phyloP scores from a whole-genome alignment of 257 asterid species.

The Fraxinus cuspidata region DNA sequence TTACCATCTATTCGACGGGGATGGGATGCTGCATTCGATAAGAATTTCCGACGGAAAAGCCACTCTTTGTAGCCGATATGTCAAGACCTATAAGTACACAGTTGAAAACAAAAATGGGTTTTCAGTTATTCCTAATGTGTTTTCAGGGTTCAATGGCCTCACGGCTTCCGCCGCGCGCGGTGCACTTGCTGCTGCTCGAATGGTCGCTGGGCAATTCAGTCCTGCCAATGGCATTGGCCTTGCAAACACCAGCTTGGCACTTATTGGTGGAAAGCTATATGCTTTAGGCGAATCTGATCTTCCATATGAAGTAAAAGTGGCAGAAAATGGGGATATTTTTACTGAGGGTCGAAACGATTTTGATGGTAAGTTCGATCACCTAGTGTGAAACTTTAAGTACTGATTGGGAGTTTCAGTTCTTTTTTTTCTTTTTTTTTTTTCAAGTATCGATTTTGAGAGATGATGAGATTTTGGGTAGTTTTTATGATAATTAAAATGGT shows the following conservation, averaged over 20 bases:
- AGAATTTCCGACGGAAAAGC: slow-evolving; percentile 38
- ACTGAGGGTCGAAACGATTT: slow-evolving; percentile 49
- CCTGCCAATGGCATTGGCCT: slow-evolving; percentile 36
- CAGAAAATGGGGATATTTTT: slow-evolving; percentile 34
- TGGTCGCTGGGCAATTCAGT: slow-evolving; percentile 30
- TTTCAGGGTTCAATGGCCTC: slow-evolving; percentile 43
- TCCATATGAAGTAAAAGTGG: slow-evolving; percentile 37
- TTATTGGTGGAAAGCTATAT: slow-evolving; percentile 37
- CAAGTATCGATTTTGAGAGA: no score
- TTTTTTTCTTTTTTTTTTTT: no score
- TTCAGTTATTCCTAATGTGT: slow-evolving; percentile 38
- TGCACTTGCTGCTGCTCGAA: slow-evolving; percentile 30
- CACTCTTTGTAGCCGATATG: slow-evolving; percentile 44
- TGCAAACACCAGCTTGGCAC: slow-evolving; percentile 50
- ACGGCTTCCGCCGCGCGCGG: slow-evolving; percentile 38
- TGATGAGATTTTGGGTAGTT: no score
- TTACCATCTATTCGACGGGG: slow-evolving; percentile 47
- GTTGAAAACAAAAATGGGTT: slow-evolving; percentile 29
- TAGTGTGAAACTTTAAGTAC: no score
- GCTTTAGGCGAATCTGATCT: slow-evolving; percentile 47
- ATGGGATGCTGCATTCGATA: slow-evolving; percentile 49
- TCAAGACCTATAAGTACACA: slow-evolving; percentile 39
- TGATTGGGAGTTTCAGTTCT: no score
- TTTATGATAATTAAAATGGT: no score
- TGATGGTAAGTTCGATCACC: slow-evolving; percentile 17